Evolutionary conservation across 75 land plant genomes (phyloP), one percentile per base, ranked within the genome.

Genomic region (Pinus tabuliformis): DNA sequence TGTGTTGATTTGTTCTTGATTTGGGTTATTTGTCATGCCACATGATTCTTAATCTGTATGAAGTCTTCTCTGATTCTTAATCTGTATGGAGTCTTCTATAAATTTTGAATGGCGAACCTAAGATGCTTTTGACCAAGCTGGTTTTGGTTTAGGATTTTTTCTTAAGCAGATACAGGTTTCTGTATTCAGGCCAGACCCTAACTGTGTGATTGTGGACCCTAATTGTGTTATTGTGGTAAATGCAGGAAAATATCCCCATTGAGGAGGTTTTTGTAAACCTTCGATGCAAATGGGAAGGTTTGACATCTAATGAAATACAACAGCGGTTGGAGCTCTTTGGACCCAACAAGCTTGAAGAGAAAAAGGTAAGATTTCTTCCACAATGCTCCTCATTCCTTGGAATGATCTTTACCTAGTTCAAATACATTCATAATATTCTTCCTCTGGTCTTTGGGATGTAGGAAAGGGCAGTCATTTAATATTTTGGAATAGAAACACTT

Each of bases 321-420:
- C 74, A 87, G 63, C 78, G 94, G 9, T 58, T 89, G 77, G 70
- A 74, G 20, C 37, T 91, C 16, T 91, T 91, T 79, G 94, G 94
- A 6, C 79, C 79, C 71, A 91, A 91, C 75, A 89, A 87, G 80
- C 88, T 91, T 56, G 94, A 91, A 62, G 94, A 89, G 76, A 91
- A 87, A 75, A 79, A 77, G 85, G 93, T 91, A 63, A 45, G n/a
- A 7, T 15, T 68, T 42, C 49, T 2, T 24, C 36, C 18, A 68
- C 17, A 37, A 68, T 37, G 18, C 21, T 68, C 17, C 20, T 1
- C 17, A 9, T 45, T 45, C 9, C 52, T 45, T 45, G 52, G 7
- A 6, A 6, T 45, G 9, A 45, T 45, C 52, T 45, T 45, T 45
- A 45, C 52, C 9, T 45, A 8, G 52, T 45, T 45, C 9, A 45